phyloP scores from a whole-genome alignment of 805 yeast species.

The Saccharomycopsis lassenensis region DNA sequence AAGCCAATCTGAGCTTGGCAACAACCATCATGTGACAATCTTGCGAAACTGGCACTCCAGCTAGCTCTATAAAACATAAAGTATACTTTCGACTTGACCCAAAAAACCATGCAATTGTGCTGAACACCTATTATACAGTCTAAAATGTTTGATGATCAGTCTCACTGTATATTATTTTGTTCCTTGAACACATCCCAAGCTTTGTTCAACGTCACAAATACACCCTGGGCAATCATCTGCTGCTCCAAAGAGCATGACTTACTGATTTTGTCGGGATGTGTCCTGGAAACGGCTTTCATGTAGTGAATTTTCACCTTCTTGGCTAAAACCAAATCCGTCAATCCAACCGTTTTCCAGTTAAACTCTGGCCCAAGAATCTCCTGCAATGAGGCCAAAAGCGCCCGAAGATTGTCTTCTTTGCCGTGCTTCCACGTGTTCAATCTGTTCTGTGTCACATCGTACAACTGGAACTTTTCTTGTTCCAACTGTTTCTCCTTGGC shows the following conservation, averaged over 20 bases:
- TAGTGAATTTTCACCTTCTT: slow-evolving; percentile 81
- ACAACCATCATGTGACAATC: too few relatives aligned
- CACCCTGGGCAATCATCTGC: slow-evolving; percentile 77
- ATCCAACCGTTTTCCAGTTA: slow-evolving; percentile 54
- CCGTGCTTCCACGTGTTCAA: slow-evolving; percentile 59
- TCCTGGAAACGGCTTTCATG: slow-evolving; percentile 85
- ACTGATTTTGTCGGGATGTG: slow-evolving; percentile 78
- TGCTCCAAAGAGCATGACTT: slow-evolving; percentile 50
- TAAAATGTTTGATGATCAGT: too few relatives aligned
- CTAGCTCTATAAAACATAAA: too few relatives aligned
- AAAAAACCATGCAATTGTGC: too few relatives aligned
- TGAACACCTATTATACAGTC: too few relatives aligned
- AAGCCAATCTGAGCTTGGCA: too few relatives aligned
- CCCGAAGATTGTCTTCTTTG: slow-evolving; percentile 73
- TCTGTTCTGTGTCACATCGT: slow-evolving; percentile 48
- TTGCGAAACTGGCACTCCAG: too few relatives aligned
- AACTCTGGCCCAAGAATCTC: slow-evolving; percentile 54
- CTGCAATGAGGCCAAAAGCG: slow-evolving; percentile 60
- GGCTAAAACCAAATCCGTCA: slow-evolving; percentile 74
- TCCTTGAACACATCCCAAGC: slow-evolving; percentile 83
- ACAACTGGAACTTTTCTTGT: slow-evolving; percentile 45
- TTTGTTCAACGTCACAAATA: slow-evolving; percentile 70
- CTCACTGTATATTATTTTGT: slow-evolving; percentile 45
- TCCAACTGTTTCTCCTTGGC: slow-evolving; percentile 37
- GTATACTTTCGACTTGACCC: too few relatives aligned